Base-by-base conservation (phyloP, 768 basidiomycete species). In the Lactarius quietus region DNA sequence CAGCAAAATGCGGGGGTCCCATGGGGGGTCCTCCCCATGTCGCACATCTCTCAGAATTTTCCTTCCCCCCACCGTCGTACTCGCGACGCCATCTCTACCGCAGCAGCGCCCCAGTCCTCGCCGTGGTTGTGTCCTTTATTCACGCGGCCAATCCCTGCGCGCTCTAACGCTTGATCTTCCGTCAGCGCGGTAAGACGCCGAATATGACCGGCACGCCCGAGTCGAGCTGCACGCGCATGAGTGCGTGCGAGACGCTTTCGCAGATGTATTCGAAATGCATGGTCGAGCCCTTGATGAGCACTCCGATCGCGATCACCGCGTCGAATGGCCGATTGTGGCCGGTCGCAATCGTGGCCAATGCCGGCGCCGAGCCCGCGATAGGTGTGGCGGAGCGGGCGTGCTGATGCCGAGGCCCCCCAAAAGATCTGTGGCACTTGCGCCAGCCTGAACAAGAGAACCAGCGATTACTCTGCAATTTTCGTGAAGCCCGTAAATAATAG, bases 181-280 rank as follows among this genome's bases (percentile, higher is more conserved):
- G 81, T 89, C 69, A 98, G 83, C 53, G 87, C 92, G 23, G 95
- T 99, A 73, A 99, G 31, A 99, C 94, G 48, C 97, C 97, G 76
- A 98, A 98, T 70, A 99, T 89, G 72, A 98, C 92, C 0, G 97
- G 97, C 28, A 92, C 86, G 18, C 94, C 94, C 1, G 91, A 88
- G 76, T 98, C 96, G 71, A 98, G 80, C 77, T 96, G 94, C 26
- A 98, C 86, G 72, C 84, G 85, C 97, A 98, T 99, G 69, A 99
- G 81, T 52, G 88, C 95, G 71, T 98, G 91, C 48, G 93, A 87
- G 65, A 98, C 95, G 66, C 87, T 86, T 72, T 98, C 94, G 76
- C 85, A 92, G 76, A 98, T 99, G 82, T 99, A 99, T 76, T 99
- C 97, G 76, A 98, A 99, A 79, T 99, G 97, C 94, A 97, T 97